Conservation (phyloP, 1,284 basidiomycete species). For the Coniophora puteana region DNA sequence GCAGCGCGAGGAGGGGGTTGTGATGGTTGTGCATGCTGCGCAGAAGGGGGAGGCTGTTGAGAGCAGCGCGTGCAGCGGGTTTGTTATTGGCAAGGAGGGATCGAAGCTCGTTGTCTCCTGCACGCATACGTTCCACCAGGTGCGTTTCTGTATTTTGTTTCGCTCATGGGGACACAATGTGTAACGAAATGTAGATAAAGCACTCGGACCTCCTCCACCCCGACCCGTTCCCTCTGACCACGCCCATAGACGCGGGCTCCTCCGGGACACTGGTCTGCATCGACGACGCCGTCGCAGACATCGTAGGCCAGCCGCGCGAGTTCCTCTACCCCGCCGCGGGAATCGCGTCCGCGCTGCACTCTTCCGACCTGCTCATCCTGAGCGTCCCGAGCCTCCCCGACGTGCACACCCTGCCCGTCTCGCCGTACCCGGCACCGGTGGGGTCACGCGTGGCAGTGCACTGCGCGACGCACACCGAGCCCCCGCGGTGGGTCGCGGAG, state of each 20-base stretch:
- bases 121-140: constrained; percentile 67
- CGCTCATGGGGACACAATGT: constrained; percentile 2
- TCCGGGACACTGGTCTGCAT: constrained; percentile 39
- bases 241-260: constrained; percentile 4
- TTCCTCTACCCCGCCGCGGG: constrained; percentile 44
- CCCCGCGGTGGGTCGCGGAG: constrained; percentile 12
- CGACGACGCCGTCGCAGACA: constrained; percentile 21
- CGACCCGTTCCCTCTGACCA: too few species aligned
- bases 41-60: constrained; percentile 35
- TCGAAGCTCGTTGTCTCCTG: constrained; percentile 51
- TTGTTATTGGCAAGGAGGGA: constrained; percentile 41
- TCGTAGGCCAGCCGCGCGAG: constrained; percentile 18
- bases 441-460: constrained; percentile 51
- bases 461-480: constrained; percentile 46
- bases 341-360: constrained; percentile 59
- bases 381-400: constrained; percentile 29
- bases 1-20: constrained; percentile 34
- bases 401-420: constrained; percentile 56
- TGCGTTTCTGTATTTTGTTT: constrained; percentile 21
- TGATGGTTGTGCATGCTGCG: constrained; percentile 60
- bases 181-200: too few species aligned
- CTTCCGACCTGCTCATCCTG: constrained; percentile 56
- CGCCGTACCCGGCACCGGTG: constrained; percentile 59
- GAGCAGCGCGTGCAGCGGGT: constrained; percentile 60
- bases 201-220: too few species aligned